Conservation (phyloP, 345 rosid species). For the Kernera saxatilis region DNA sequence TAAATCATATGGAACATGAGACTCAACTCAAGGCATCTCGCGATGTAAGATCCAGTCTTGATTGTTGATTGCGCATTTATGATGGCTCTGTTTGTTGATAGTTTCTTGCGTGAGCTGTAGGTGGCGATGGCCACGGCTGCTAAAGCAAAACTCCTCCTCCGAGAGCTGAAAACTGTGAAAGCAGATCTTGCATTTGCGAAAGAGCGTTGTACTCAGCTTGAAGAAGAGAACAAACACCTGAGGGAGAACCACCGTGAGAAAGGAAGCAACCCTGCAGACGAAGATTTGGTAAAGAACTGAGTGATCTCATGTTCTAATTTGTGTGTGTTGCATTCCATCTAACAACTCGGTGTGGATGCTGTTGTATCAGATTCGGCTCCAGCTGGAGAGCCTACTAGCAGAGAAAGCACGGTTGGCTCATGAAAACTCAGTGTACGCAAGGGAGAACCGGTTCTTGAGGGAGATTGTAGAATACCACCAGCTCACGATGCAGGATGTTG, state of each 20-base stretch:
- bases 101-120: conserved; percentile 38
- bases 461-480: conserved; percentile 96
- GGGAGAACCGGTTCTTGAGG: conserved; percentile 84
- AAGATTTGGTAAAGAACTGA: conserved; percentile 63
- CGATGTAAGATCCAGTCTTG: conserved; percentile 62
- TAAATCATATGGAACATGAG: conserved; percentile 50
- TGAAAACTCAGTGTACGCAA: conserved; percentile 65
- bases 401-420: conserved; percentile 88
- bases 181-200: conserved; percentile 88
- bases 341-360: background rate
- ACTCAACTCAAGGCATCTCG: conserved; percentile 98
- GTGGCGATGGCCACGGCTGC: conserved; percentile 99
- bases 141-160: conserved; percentile 91
- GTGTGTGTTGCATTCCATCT: background rate
- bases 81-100: background rate
- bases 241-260: conserved; percentile 76
- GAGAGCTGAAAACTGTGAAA: conserved; percentile 84
- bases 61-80: background rate
- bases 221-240: conserved; percentile 75
- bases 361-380: conserved; percentile 71
- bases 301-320: background rate
- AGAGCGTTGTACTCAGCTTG: conserved; percentile 79
- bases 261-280: conserved; percentile 71
- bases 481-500: conserved; percentile 91
- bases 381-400: conserved; percentile 81